Evolutionary conservation across 352 stramenopile species (phyloP), one percentile per base, ranked within the genome.

Genomic region (Phytophthora pistaciae): DNA sequence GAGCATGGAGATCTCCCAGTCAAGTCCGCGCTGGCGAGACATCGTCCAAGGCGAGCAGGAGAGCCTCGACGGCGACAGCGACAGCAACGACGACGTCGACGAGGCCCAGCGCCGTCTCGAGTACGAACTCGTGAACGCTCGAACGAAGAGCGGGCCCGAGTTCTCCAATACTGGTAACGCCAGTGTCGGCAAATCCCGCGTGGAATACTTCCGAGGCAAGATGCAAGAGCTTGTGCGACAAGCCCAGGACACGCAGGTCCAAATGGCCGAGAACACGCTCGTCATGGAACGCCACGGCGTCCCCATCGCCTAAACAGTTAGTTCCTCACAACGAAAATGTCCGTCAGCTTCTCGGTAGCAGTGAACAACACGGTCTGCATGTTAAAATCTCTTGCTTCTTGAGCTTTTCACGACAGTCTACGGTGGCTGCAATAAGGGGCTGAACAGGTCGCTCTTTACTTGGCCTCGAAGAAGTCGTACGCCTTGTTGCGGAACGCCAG

Each of bases 211-310:
- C 68, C 85, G 83, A 58, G 71, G 64, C 31, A 88, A 91, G 64
- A 91, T 93, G 83, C 72, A 87, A 69, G 77, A 91, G 38, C 79
- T 95, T 6, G 84, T 93, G 60, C 75, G 66, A 16, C 83, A 91
- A 44, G 85, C 87, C n/a, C 80, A 90, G 57, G 73, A 90, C 50
- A 93, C 85, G 8, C 85, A 95, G 64, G 81, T 77, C 36, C 79
- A 92, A 52, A 66, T 92, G 72, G 66, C 88, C 29, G 83, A 93
- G 67, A 91, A 85, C 64, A 78, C 75, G 49, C 59, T 85, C 29
- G 60, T 78, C 55, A 90, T 90, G 73, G 72, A 87, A 53, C 80
- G 72, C 20, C 78, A 84, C 20, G 69, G 75, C 1, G 74, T 88
- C 29, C 53, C 70, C 54, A 72, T 82, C 48, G 74, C 72, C 27